These are phyloP conservation scores for Aureobasidium lini DNA, from an alignment of 2,329 filamentous ascomycete species.

Conservation along the genomic window DNA sequence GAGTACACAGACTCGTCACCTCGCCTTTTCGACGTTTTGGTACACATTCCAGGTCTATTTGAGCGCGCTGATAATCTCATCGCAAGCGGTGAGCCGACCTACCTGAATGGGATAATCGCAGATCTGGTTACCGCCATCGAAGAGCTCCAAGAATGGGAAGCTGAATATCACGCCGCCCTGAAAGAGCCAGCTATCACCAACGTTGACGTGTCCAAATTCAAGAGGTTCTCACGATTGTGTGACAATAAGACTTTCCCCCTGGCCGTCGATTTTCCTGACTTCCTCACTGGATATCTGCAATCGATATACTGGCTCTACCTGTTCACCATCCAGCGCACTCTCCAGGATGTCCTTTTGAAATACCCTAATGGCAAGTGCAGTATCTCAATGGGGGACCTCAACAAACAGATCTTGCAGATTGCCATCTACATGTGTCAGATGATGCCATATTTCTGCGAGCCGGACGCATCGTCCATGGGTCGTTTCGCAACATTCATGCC, in stretches of 20 bases:
- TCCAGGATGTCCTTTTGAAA: neutral
- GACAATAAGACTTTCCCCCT: constrained; percentile 22
- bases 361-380: neutral
- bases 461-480: constrained; percentile 1
- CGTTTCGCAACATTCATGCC: constrained; percentile 11
- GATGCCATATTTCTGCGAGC: constrained; percentile 11
- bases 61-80: constrained; percentile 6
- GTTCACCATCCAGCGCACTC: constrained; percentile 20
- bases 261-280: constrained; percentile 23
- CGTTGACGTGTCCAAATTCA: neutral
- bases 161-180: neutral
- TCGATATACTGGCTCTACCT: constrained; percentile 26
- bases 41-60: constrained; percentile 17
- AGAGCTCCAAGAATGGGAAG: neutral
- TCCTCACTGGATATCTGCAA: constrained; percentile 24
- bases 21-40: constrained; percentile 23
- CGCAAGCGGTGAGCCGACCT: neutral
- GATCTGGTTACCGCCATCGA: neutral
- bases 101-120: neutral
- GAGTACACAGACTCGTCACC: constrained; percentile 20
- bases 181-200: neutral
- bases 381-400: neutral
- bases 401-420: constrained; percentile 53
- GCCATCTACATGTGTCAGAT: constrained; percentile 11
- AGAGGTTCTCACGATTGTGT: constrained; percentile 13